Conservation (phyloP, 2,329 filamentous ascomycete genomes). For the Pseudogymnoascus sp. region DNA sequence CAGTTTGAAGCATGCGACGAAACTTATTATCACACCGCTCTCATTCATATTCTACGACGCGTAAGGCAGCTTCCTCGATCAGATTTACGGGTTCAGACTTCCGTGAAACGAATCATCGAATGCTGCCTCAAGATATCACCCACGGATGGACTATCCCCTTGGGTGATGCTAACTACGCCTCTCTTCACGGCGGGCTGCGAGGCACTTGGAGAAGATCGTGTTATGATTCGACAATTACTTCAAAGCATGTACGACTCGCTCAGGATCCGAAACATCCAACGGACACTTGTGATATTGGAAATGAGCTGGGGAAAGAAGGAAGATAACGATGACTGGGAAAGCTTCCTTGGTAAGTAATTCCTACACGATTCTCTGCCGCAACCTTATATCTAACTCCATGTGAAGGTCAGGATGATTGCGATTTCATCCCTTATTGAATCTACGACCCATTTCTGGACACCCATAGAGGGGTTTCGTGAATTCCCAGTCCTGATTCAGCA, state of each 20-base stretch:
- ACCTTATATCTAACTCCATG: slow-evolving; percentile 1
- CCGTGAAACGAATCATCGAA: slow-evolving; percentile 30
- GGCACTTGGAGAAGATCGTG: slow-evolving; percentile 30
- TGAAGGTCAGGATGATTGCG: slow-evolving; percentile 12
- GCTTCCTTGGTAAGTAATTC: slow-evolving; percentile 28
- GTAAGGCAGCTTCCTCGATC: slow-evolving; percentile 25
- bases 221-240: slow-evolving; percentile 28
- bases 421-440: slow-evolving; percentile 17
- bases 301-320: slow-evolving; percentile 26
- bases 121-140: slow-evolving; percentile 32
- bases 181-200: slow-evolving; percentile 36
- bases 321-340: slow-evolving; percentile 32
- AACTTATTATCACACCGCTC: slow-evolving; percentile 35
- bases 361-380: neutral
- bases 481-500: neutral
- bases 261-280: slow-evolving; percentile 34
- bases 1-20: slow-evolving; percentile 34
- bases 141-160: slow-evolving; percentile 32
- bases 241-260: slow-evolving; percentile 31
- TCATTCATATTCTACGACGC: slow-evolving; percentile 35
- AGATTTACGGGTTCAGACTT: slow-evolving; percentile 11
- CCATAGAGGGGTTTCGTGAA: neutral
- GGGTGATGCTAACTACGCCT: slow-evolving; percentile 35
- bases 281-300: slow-evolving; percentile 34
- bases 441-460: neutral